Evolutionary conservation across 768 basidiomycete genomes (phyloP), one percentile per base, ranked within the genome.

Genomic region (Leccinum disarticulatum): DNA sequence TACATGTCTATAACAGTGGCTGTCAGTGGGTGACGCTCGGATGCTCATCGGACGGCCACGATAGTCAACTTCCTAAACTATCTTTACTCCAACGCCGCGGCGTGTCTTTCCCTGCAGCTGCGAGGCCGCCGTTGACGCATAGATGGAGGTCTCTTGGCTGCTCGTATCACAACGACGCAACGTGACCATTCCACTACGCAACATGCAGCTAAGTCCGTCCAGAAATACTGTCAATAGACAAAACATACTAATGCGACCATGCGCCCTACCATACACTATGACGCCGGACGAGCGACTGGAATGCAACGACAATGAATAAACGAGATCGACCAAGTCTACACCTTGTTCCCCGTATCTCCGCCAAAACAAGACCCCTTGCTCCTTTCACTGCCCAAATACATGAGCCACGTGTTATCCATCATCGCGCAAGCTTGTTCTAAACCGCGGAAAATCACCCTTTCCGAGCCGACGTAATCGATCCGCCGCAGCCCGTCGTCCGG

Each of bases 101-200:
- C n/a, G n/a, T n/a, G n/a, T 6, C 8, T 17, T 17, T 17, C 2
- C 1, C 7, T 17, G 0, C 1, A 38, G 8, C 38, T 17, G 0
- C 38, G 15, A 38, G 15, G 38, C 14, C 25, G 25, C 3, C 25
- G 25, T 8, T 31, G 30, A 14, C 33, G 33, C 33, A 13, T 33
- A 33, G 33, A 5, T 36, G 14, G 14, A 15, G 36, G 14, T 36
- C 36, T 36, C 36, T 36, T 36, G 15, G 11, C 36, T 13, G 15
- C 13, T 35, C 0, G 33, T 35, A 35, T 35, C 33, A 35, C 33
- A 2, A 0, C 13, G 33, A 13, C 36, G 3, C 36, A 15, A 38
- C 36, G 15, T 1, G 36, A 38, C 15, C 36, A 15, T 38, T 17
- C 15, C 14, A 15, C 36, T 38, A 15, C 6, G 36, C 36, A 3